Base-by-base conservation (phyloP, 1,284 basidiomycete species). In the Ceratobasidium sp. region DNA sequence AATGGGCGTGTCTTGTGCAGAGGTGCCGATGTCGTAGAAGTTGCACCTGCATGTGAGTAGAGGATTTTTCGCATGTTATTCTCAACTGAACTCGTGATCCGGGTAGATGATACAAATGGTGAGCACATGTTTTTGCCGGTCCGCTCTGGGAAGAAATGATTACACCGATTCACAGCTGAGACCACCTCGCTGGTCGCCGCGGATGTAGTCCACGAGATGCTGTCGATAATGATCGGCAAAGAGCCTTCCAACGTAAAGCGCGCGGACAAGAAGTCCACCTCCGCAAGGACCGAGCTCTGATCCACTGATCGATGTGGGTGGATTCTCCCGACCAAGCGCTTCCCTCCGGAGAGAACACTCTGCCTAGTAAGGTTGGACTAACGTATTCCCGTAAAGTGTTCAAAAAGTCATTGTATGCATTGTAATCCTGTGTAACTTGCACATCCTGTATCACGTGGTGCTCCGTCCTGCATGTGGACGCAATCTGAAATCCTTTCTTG, bases 21-120 rank as follows among this genome's bases (percentile, higher is more conserved):
- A 46, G 89, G 91, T 55, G 89, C 88, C 0, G 90, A 92, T 78
- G 82, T 93, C 60, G 92, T 93, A 23, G 92, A 93, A 80, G 91
- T 93, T n/a, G 83, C 91, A 2, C 91, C 92, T 28, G 87, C 90
- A n/a, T 93, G 62, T 67, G 36, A 55, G 62, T 67, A 12, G 14
- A 39, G n/a, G n/a, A 21, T 23, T 16, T 16, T 10, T 16, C n/a
- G 5, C n/a, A 60, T 4, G 14, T n/a, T n/a, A 4, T 41, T 60
- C 39, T 60, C 34, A 12, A 12, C 36, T 60, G 26, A 53, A 21
- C 48, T n/a, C 18, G 26, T 34, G 62, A 32, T 21, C 30, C 4
- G 32, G 23, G 21, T 36, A 67, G 62, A 92, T 76, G 91, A 93
- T 85, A 88, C 75, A 82, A 84, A 61, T 4, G 81, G 75, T 41